Evolutionary conservation across 2,329 filamentous ascomycete genomes (phyloP).

Genomic region (Aureobasidium sp.): DNA sequence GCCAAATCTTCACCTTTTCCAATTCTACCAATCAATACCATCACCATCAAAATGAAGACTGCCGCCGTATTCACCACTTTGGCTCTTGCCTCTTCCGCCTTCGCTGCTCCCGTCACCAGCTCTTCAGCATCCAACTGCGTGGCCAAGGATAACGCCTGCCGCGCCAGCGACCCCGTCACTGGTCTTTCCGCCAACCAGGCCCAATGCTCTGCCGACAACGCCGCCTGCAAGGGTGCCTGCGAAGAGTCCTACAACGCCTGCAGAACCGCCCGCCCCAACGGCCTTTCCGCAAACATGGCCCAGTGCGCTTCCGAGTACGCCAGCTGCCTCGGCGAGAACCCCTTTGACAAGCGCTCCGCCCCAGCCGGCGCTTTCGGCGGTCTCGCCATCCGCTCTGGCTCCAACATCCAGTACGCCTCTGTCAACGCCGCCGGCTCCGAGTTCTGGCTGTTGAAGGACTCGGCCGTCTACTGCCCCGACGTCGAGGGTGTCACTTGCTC

Average conservation of each 20-base stretch:
- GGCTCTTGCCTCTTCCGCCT: constrained; percentile 12
- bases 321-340: constrained; percentile 15
- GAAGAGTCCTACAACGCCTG: constrained; percentile 16
- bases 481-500: constrained; percentile 1
- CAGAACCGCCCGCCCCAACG: background rate
- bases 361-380: constrained; percentile 19
- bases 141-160: background rate
- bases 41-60: constrained; percentile 14
- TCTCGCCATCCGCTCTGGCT: constrained; percentile 21
- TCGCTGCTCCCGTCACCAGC: constrained; percentile 8
- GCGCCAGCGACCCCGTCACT: background rate
- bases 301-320: constrained; percentile 10
- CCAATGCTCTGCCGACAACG: background rate
- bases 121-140: background rate
- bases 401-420: constrained; percentile 19
- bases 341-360: constrained; percentile 5
- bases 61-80: constrained; percentile 3
- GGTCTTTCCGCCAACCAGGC: background rate
- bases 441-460: constrained; percentile 16
- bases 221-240: constrained; percentile 18
- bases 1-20: background rate
- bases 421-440: constrained; percentile 18
- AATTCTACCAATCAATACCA: background rate
- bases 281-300: constrained; percentile 8
- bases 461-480: constrained; percentile 12